These are phyloP conservation scores for Penstemon eatonii DNA, from an alignment of 257 asterid species.

Conservation along the genomic window DNA sequence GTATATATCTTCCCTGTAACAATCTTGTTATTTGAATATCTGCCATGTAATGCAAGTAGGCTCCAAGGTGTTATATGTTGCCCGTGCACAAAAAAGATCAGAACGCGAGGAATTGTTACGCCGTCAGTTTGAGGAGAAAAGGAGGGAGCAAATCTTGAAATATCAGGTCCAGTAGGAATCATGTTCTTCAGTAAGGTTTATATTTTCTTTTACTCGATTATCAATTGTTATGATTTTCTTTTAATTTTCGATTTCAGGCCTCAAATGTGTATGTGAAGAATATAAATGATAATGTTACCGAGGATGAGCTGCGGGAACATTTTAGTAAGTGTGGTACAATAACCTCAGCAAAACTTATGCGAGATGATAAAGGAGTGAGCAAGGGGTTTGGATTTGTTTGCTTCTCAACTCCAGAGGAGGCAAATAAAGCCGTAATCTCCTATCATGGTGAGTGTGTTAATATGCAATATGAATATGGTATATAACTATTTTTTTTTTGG, in stretches of 20 bases:
- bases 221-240: constrained; percentile 11
- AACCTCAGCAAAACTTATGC: constrained; percentile 78
- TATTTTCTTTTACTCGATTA: neutral
- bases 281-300: constrained; percentile 64
- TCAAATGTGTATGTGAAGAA: constrained; percentile 86
- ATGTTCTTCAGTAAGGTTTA: constrained; percentile 7
- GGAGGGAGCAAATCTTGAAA: constrained; percentile 60
- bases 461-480: too few species aligned
- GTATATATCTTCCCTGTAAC: neutral
- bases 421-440: constrained; percentile 58
- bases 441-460: constrained; percentile 48
- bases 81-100: constrained; percentile 81
- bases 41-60: constrained; percentile 41
- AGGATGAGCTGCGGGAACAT: constrained; percentile 60
- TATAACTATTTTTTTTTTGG: too few species aligned
- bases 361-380: constrained; percentile 74
- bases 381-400: constrained; percentile 93
- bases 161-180: constrained; percentile 51
- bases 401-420: constrained; percentile 80
- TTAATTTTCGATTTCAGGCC: constrained; percentile 42
- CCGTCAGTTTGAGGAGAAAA: constrained; percentile 73
- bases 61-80: constrained; percentile 70
- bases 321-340: constrained; percentile 74
- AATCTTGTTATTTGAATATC: neutral
- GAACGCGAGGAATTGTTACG: constrained; percentile 70